Base-by-base conservation (phyloP, 768 basidiomycete genomes). In the Suillus tomentosus region DNA sequence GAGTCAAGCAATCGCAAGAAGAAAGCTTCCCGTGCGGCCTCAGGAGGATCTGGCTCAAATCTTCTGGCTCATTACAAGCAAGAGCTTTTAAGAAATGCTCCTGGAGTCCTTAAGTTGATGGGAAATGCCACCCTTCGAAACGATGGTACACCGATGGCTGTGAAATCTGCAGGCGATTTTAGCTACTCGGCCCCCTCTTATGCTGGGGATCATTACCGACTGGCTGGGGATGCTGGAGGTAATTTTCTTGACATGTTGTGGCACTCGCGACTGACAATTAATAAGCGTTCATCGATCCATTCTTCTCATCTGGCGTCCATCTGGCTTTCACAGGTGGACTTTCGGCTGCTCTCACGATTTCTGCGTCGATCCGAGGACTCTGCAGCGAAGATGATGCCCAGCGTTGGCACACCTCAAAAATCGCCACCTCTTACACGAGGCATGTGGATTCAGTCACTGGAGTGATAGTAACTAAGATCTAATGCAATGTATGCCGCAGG, bases 361-460 rank as follows among this genome's bases (percentile, higher is more conserved):
- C 84, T 67, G 85, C 86, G 5, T 82, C 84, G 2, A 48, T 48
- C 6, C 47, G 47, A 22, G 22, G 47, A 11, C 13, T 48, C 11
- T 48, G 22, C 22, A 74, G 80, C 13, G 85, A 86, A 70, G 65
- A 65, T 60, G 34, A 77, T 43, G 84, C 84, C 22, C 81, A 80
- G 2, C 72, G 77, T 37, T 88, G 84, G 84, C 86, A 87, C 69
- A 84, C 83, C 2, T 79, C 79, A 68, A 81, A 85, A 45, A 82
- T 87, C 7, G 79, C 82, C 40, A 84, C 80, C 11, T 85, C 85
- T 68, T 87, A 87, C 71, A 87, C 86, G 7, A 82, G 85, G 85
- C 85, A 69, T 36, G 66, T 43, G 58, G 40, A 34, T 53, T 19
- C 9, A 48, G 31, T 27, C 5, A 40, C 11, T 42, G 37, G 53